Base-by-base conservation (phyloP, 2,329 filamentous ascomycete genomes). In the Fusarium redolens region DNA sequence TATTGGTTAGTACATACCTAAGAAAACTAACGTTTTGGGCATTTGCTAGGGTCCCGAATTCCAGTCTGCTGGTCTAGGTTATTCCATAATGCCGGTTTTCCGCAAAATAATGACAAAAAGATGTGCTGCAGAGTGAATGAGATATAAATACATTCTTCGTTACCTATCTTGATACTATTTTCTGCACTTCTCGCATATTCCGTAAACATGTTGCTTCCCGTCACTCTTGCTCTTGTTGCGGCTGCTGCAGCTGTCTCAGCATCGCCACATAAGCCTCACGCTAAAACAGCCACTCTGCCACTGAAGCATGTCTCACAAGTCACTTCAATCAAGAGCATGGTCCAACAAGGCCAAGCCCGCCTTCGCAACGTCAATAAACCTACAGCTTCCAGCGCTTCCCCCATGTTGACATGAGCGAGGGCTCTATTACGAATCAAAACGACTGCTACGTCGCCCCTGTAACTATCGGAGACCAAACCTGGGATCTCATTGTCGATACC, bases 401-500 rank as follows among this genome's bases (percentile, higher is more conserved):
- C 17, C 30, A 28, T 3, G 10, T 25, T 1, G 54, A 48, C 3
- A 25, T 13, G 2, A 18, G 41, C 55, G 48, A 41, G 5, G 55
- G 55, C 13, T 5, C 55, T 30, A 30, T 58, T 1, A 58, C 41
- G 1, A 58, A 58, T 22, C 41, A 58, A 5, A 40, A 58, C 50
- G 41, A 48, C 31, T 28, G 18, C 1, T 58, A 58, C 12, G 41
- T 58, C 1, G 55, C 55, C 1, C 41, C 55, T 30, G 41, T 58
- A 22, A 15, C 25, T 8, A 58, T 58, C 9, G 31, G 55, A 22
- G 55, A 40, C 12, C 48, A 37, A 2, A 50, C 55, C 14, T 58
- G 55, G 55, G 11, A 50, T 4, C 41, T 58, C 3, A 58, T 58
- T 18, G 55, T 50, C 8, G 55, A 58, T 17, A 58, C 55, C 30